Evolutionary conservation across 2,329 filamentous ascomycete genomes (phyloP).

Genomic region (Clarireedia hainanense): DNA sequence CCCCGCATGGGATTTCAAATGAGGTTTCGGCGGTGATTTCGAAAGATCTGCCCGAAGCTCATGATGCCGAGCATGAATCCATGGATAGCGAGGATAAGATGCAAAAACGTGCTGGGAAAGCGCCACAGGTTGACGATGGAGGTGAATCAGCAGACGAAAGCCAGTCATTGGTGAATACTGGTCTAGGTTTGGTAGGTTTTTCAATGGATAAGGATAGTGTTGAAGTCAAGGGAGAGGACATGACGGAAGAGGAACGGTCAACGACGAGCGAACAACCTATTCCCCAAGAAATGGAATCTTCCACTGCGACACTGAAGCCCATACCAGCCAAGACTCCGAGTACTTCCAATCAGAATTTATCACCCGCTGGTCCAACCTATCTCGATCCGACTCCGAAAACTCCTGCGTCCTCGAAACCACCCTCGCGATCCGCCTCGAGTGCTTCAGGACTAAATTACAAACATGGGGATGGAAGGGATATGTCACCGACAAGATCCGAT

Average conservation of each 20-base stretch:
- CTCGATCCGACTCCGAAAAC: slow-evolving; percentile 40
- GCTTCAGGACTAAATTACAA: slow-evolving; percentile 27
- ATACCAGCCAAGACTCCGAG: slow-evolving; percentile 7
- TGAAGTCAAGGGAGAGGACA: slow-evolving; percentile 1
- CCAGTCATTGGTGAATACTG: neutral
- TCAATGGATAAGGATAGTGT: neutral
- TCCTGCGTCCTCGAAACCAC: slow-evolving; percentile 33
- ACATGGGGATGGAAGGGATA: slow-evolving; percentile 31
- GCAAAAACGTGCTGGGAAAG: neutral
- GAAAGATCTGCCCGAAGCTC: slow-evolving; percentile 1
- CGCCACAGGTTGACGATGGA: neutral
- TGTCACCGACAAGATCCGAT: slow-evolving; percentile 48
- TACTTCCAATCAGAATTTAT: slow-evolving; percentile 12
- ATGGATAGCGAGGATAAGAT: slow-evolving; percentile 6
- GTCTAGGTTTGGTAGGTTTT: neutral
- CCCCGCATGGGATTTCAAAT: slow-evolving; percentile 19
- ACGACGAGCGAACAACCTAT: slow-evolving; percentile 1
- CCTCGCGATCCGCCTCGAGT: slow-evolving; percentile 31
- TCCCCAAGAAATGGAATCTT: slow-evolving; percentile 28
- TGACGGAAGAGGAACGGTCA: neutral
- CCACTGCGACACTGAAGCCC: slow-evolving; percentile 29
- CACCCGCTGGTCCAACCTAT: slow-evolving; percentile 32
- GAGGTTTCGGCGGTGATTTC: neutral
- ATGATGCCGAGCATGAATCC: neutral
- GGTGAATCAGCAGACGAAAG: neutral